Percentiles rank a stretch among this genome's conserved stretches.
Evolutionary conservation across 345 rosid species (phyloP).

Genomic region (Moricandia moricandioides): DNA sequence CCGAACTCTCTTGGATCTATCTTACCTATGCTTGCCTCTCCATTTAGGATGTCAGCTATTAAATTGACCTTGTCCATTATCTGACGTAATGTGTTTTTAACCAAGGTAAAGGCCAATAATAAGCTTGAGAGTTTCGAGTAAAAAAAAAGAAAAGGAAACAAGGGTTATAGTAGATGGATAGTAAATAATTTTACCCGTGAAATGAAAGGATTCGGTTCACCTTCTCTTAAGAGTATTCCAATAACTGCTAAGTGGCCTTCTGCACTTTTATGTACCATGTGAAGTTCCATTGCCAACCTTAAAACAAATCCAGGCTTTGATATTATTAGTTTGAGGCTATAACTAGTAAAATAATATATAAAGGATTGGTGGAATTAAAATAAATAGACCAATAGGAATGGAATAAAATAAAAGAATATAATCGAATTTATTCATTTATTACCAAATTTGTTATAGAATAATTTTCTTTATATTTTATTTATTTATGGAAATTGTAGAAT

Average conservation of each 20-base stretch:
- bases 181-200: constrained; percentile 38
- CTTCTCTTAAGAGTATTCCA: constrained; percentile 55
- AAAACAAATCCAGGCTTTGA: neutral
- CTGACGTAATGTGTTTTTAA: neutral
- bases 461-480: no score
- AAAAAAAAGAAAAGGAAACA: neutral
- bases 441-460: no score
- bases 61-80: constrained; percentile 23
- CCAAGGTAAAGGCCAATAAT: neutral
- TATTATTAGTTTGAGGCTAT: neutral
- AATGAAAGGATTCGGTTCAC: constrained; percentile 62
- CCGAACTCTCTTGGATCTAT: constrained; percentile 52
- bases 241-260: constrained; percentile 46
- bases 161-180: neutral
- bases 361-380: neutral
- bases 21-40: constrained; percentile 39
- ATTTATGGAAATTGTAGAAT: no score
- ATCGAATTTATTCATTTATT: no score
- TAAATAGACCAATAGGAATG: no score
- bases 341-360: no score
- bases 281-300: constrained; percentile 58
- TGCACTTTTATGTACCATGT: constrained; percentile 48
- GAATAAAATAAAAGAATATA: no score
- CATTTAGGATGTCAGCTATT: constrained; percentile 7
- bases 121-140: neutral